These are phyloP conservation scores for Thalassiosira mediterranea DNA, from an alignment of 352 stramenopile genomes.

Conservation along the genomic window DNA sequence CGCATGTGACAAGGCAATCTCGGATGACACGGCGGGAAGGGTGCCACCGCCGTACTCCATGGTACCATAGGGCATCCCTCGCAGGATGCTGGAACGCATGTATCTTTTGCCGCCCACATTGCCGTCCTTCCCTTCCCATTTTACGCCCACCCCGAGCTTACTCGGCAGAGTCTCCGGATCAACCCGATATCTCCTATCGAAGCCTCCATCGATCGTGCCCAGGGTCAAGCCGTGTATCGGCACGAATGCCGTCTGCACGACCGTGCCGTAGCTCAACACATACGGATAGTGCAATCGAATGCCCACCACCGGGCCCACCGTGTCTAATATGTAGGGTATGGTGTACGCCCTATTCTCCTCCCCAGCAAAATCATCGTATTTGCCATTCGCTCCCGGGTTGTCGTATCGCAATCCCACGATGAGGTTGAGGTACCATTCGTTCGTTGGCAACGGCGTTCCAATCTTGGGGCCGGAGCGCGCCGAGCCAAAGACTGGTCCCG, in stretches of 20 bases:
- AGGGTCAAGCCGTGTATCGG: conserved; percentile 59
- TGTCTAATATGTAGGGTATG: conserved; percentile 77
- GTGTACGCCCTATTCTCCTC: conserved; percentile 68
- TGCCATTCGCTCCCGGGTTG: conserved; percentile 10
- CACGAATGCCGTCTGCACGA: conserved; percentile 63
- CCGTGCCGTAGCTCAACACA: conserved; percentile 51
- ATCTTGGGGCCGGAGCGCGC: conserved; percentile 1
- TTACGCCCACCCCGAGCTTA: conserved; percentile 48
- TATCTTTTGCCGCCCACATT: not conserved
- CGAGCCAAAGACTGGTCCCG: conserved; percentile 33
- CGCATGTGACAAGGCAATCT: conserved; percentile 23
- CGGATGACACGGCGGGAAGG: conserved; percentile 47
- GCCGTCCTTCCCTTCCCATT: conserved; percentile 20
- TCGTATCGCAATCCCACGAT: conserved; percentile 46
- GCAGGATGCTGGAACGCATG: conserved; percentile 63
- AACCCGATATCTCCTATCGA: conserved; percentile 34
- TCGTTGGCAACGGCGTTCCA: conserved; percentile 32
- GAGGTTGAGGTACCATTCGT: conserved; percentile 48
- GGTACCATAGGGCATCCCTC: conserved; percentile 72
- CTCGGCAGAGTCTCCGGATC: conserved; percentile 47
- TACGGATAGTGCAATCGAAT: conserved; percentile 64
- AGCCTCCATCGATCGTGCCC: conserved; percentile 49
- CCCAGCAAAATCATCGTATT: conserved; percentile 48
- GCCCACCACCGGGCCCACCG: conserved; percentile 59
- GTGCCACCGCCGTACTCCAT: conserved; percentile 61